Evolutionary conservation across 179 eudicot genomes (phyloP).

Genomic region (Beta lomatogona): DNA sequence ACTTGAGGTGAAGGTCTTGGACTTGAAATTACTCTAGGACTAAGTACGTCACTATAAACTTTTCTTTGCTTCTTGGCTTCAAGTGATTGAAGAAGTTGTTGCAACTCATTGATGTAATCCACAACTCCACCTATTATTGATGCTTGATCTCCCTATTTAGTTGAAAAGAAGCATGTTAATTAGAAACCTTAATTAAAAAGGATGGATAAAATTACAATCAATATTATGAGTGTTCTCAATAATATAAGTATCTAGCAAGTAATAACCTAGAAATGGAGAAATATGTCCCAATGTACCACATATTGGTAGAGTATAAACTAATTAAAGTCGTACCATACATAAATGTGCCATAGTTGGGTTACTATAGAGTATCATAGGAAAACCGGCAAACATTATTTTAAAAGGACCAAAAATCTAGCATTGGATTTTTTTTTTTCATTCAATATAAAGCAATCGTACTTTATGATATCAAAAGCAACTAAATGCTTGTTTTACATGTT

Average conservation of each 20-base stretch:
- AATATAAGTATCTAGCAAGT: neutral
- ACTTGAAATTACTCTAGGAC: slow-evolving; percentile 74
- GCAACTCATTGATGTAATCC: slow-evolving; percentile 80
- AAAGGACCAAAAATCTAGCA: neutral
- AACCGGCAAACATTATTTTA: neutral
- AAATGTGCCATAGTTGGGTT: neutral
- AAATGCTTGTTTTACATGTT: neutral
- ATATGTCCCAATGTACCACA: slow-evolving; percentile 10
- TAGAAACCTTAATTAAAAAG: neutral
- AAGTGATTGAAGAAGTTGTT: slow-evolving; percentile 77
- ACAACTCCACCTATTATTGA: slow-evolving; percentile 95
- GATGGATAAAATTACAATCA: neutral
- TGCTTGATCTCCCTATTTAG: slow-evolving; percentile 87
- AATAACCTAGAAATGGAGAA: neutral
- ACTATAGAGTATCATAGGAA: neutral
- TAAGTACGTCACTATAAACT: slow-evolving; percentile 72
- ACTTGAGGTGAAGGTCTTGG: slow-evolving; percentile 57
- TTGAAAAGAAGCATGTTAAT: neutral
- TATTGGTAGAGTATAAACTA: slow-evolving; percentile 1
- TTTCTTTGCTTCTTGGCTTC: slow-evolving; percentile 90
- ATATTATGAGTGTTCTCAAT: neutral
- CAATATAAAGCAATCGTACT: neutral
- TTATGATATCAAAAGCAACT: neutral
- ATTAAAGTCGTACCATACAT: neutral
- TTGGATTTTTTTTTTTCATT: slow-evolving; percentile 9